Percentiles rank a stretch among this genome's conserved stretches.
Evolutionary conservation across 805 yeast species (phyloP).

Genomic region (Candida tibetensis): DNA sequence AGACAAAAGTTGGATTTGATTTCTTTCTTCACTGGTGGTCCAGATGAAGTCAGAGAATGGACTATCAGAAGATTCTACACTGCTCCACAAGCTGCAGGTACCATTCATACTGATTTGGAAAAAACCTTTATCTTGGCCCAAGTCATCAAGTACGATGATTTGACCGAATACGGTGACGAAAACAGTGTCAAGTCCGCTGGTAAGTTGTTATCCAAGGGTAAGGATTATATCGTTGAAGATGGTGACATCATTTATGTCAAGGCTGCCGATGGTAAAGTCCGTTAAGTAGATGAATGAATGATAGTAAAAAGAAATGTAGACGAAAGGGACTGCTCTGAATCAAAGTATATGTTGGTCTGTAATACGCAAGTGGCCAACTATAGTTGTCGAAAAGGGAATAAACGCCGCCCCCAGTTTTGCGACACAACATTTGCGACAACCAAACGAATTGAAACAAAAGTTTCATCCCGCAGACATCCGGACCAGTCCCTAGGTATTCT

Average conservation of each 20-base stretch:
- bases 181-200: conserved; percentile 81
- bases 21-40: conserved; percentile 94
- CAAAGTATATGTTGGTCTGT: no score
- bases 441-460: no score
- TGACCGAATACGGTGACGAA: conserved; percentile 74
- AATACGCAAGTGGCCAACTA: no score
- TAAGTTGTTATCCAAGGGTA: conserved; percentile 87
- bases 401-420: no score
- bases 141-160: conserved; percentile 80
- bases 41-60: conserved; percentile 98
- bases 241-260: conserved; percentile 91
- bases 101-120: conserved; percentile 92
- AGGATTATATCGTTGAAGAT: conserved; percentile 91
- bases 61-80: conserved; percentile 87
- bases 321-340: no score
- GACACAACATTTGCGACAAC: no score
- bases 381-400: no score
- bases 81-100: conserved; percentile 99
- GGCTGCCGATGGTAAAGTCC: conserved; percentile 88
- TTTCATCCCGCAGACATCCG: no score
- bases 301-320: no score
- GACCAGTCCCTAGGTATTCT: no score
- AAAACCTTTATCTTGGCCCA: conserved; percentile 93
- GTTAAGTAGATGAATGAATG: conserved; percentile 24
- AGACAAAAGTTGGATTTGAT: conserved; percentile 81